Evolutionary conservation across 352 stramenopile genomes (phyloP).

Genomic region (Blastocystis sp.): DNA sequence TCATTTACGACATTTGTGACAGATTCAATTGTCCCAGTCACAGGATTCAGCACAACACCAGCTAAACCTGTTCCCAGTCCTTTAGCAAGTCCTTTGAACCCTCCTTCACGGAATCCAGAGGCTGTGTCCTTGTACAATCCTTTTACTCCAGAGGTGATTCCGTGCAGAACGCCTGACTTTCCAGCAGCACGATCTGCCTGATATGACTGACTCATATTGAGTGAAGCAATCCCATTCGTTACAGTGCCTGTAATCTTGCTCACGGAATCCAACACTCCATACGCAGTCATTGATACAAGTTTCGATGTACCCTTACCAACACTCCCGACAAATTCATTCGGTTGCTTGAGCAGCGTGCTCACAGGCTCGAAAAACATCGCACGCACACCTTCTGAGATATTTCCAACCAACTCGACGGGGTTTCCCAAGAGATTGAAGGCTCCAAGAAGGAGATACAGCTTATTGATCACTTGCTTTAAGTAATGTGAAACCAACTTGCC

Average conservation of each 20-base stretch:
- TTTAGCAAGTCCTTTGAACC: slow-evolving; percentile 67
- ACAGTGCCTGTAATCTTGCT: slow-evolving; percentile 84
- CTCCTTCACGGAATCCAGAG: slow-evolving; percentile 78
- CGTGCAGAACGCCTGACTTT: slow-evolving; percentile 81
- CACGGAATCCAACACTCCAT: slow-evolving; percentile 83
- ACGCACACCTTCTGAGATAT: slow-evolving; percentile 77
- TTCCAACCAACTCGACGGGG: slow-evolving; percentile 77
- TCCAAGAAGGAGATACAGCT: slow-evolving; percentile 67
- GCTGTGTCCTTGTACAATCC: slow-evolving; percentile 82
- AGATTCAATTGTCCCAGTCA: slow-evolving; percentile 76
- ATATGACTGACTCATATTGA: slow-evolving; percentile 82
- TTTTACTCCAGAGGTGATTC: slow-evolving; percentile 79
- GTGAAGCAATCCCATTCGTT: slow-evolving; percentile 78
- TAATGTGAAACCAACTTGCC: slow-evolving; percentile 41
- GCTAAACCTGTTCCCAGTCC: slow-evolving; percentile 78
- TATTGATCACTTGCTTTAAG: slow-evolving; percentile 53
- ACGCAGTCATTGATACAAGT: slow-evolving; percentile 79
- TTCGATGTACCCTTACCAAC: slow-evolving; percentile 80
- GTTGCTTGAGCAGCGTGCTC: slow-evolving; percentile 77
- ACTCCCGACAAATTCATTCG: slow-evolving; percentile 78
- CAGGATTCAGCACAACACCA: slow-evolving; percentile 79
- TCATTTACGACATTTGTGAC: slow-evolving; percentile 76
- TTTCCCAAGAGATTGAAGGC: slow-evolving; percentile 78
- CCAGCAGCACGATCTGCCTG: slow-evolving; percentile 76
- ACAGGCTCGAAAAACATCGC: slow-evolving; percentile 83